phyloP scores from a whole-genome alignment of 768 basidiomycete species.

The Termitomyces sp. region DNA sequence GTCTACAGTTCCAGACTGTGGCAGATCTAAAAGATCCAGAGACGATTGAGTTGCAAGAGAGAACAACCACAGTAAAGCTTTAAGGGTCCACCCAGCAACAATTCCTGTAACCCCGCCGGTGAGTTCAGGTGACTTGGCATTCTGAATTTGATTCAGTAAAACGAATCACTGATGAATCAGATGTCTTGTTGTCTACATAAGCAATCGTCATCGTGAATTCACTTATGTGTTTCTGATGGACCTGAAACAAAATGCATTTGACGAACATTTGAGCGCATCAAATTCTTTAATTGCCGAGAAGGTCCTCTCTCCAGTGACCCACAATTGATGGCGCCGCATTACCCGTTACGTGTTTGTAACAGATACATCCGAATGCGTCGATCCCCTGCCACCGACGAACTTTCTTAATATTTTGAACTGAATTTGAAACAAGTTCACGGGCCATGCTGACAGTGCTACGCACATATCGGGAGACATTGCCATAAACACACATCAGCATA shows the following conservation, averaged over 20 bases:
- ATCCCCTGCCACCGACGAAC: too few relatives aligned
- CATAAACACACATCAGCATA: not conserved
- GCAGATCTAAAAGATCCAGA: constrained; percentile 6
- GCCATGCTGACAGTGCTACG: not conserved
- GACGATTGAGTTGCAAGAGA: constrained; percentile 2
- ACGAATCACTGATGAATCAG: not conserved
- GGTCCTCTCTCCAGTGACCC: not conserved
- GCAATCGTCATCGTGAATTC: not conserved
- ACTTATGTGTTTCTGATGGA: not conserved
- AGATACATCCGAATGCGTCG: too few relatives aligned
- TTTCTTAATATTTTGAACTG: too few relatives aligned
- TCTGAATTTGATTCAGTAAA: not conserved
- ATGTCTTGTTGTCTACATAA: too few relatives aligned
- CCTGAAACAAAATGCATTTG: constrained; percentile 9
- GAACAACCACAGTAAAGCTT: not conserved
- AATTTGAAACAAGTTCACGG: not conserved
- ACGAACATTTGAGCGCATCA: not conserved
- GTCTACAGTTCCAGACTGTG: constrained; percentile 29
- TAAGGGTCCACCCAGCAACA: not conserved
- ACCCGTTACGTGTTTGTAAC: too few relatives aligned
- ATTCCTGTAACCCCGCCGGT: constrained; percentile 7
- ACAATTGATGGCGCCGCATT: too few relatives aligned
- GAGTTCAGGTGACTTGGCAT: not conserved
- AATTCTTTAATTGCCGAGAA: constrained; percentile 1
- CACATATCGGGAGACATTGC: not conserved